Evolutionary conservation across 441 rosid species (phyloP), one percentile per base, ranked within the genome.

Genomic region (Sinapis alba): DNA sequence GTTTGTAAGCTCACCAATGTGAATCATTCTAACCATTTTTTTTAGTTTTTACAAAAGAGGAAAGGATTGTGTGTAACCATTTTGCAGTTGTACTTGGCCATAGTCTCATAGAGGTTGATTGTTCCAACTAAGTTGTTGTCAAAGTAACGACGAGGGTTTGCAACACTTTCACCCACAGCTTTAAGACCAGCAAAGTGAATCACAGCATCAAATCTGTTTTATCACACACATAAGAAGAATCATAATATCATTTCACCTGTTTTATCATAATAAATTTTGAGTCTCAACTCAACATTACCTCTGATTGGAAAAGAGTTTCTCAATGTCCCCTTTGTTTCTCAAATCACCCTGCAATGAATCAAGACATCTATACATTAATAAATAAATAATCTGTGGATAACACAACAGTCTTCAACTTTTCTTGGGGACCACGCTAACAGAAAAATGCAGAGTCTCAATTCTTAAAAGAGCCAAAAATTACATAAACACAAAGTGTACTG

Each of bases 151-250:
- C 80, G 83, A 60, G 93, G 93, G 69, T 84, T 70, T 18, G 28
- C 79, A 58, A 88, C 85, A 63, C 90, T 86, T 79, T 86, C 90
- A 38, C 85, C 84, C 20, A 88, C 93, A 53, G 93, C 90, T 76
- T 88, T 86, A 47, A 86, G 89, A 64, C 89, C 93, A 73, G 89
- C 93, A 62, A 86, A 86, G 70, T 88, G 93, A 53, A 88, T 85
- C 72, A 88, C 93, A 4, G 90, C 90, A 74, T 88, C 88, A 72
- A 81, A 88, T 69, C 93, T 88, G 72, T 60, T 7, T 30, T 9
- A 7, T 53, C 47, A 57, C 54, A 13, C 64, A 54, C 45, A 58
- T 61, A 50, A 70, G 21, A 50, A 50, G 16, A 21, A 41, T n/a
- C 72, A 70, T 8, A 72, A 12, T 41, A 28, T 71, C 9, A 21